A percentile compares a stretch with the other conserved stretches of the same genome.
Conservation (phyloP, 139 green algal species). For the Micractinium sp. region DNA sequence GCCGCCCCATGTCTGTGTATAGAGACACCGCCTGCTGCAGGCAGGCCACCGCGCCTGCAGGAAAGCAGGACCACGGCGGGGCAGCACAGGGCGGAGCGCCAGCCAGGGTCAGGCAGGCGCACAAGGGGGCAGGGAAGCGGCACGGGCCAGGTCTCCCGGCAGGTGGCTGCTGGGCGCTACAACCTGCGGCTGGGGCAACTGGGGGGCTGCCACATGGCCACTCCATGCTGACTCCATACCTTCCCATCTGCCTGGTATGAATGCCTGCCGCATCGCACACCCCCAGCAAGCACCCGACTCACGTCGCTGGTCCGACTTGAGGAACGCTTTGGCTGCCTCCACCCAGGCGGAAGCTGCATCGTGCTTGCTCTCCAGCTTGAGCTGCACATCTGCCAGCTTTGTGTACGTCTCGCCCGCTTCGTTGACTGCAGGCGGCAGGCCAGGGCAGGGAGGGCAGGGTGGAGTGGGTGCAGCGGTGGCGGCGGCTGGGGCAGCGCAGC, state of each 20-base stretch:
- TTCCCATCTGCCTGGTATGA: too few relatives aligned
- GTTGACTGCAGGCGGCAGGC: slow-evolving; percentile 52
- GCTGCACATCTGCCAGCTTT: slow-evolving; percentile 81
- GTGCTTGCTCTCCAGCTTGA: slow-evolving; percentile 91
- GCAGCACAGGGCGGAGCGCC: not conserved
- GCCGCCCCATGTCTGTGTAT: slow-evolving; percentile 94
- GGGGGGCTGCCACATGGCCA: too few relatives aligned
- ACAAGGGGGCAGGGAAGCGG: too few relatives aligned
- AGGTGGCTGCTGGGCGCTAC: too few relatives aligned
- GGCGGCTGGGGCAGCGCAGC: too few relatives aligned
- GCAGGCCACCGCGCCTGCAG: slow-evolving; percentile 56
- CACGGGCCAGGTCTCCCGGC: too few relatives aligned
- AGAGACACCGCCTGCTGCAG: slow-evolving; percentile 80
- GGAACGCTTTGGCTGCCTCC: slow-evolving; percentile 86
- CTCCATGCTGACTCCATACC: too few relatives aligned
- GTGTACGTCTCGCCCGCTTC: slow-evolving; percentile 82
- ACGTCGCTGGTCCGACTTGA: slow-evolving; percentile 73
- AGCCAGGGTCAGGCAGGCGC: not conserved
- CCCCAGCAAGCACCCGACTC: not conserved
- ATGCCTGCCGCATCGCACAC: too few relatives aligned
- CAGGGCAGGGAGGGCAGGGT: not conserved
- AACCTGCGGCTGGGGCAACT: too few relatives aligned
- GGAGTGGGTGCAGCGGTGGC: not conserved
- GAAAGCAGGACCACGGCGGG: not conserved
- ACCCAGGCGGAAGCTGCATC: slow-evolving; percentile 86